Evolutionary conservation across 768 basidiomycete species (phyloP), one percentile per base, ranked within the genome.

Genomic region (Phylloporus sp.): DNA sequence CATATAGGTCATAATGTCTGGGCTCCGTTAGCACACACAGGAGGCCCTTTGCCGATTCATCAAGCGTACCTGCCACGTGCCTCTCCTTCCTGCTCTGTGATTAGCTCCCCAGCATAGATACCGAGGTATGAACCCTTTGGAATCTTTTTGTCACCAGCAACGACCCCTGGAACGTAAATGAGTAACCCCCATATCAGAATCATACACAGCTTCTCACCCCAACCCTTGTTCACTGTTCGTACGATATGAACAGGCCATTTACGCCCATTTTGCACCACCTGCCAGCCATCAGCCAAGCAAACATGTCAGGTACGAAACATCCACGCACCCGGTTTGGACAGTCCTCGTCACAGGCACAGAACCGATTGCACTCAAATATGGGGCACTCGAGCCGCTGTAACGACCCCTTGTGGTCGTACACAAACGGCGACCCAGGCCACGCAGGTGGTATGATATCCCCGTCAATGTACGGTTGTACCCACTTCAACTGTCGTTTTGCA

Each of bases 231-330:
- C 35, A 64, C 55, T 1, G 93, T 95, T 65, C 87, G 86, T 45
- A 76, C 74, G 31, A 97, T 82, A 28, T 76, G 73, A 12, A 94
- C 73, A 0, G 73, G 68, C 49, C 75, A 73, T 58, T 79, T 81
- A 31, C 93, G 73, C 1, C 93, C 94, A 52, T 81, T 78, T 60
- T 94, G 92, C 12, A 91, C 86, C 41, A 95, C 88, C 91, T 94
- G 50, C 9, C 55, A 44, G 12, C 2, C 29, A 20, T 51, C 11
- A 41, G 42, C 50, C 3, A 39, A 38, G 12, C 45, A 42, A 27
- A 46, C 18, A 5, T n/a, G 10, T n/a, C 18, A 42, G 27, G 46
- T 36, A n/a, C 10, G 23, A 4, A 13, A 1, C 20, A 23, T 8
- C 1, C 13, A 48, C 44, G 36, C 61, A 93, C 92, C 68, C 92